These are phyloP conservation scores for Fusarium tupiense DNA, from an alignment of 2,329 filamentous ascomycete genomes.

Conservation along the genomic window DNA sequence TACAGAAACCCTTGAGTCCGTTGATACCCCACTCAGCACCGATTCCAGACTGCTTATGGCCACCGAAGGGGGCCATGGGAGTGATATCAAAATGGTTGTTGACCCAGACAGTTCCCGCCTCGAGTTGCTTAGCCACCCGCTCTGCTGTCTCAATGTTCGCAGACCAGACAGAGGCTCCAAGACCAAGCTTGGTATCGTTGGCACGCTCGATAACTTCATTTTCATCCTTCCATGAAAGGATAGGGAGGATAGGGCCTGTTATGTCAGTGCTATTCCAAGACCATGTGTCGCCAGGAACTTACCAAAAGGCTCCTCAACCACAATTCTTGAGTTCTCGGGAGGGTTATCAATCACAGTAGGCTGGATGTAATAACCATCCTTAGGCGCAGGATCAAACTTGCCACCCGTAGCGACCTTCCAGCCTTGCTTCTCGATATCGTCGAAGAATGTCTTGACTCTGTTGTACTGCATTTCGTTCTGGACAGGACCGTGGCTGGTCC, in stretches of 20 bases:
- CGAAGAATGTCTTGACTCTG: constrained; percentile 56
- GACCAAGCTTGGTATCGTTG: constrained; percentile 63
- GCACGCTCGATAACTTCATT: constrained; percentile 67
- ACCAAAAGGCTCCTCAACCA: constrained; percentile 64
- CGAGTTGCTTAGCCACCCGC: constrained; percentile 61
- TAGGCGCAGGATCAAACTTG: constrained; percentile 33
- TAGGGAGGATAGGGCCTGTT: constrained; percentile 65
- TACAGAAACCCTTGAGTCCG: constrained; percentile 50
- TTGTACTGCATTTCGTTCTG: constrained; percentile 74
- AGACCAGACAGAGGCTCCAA: constrained; percentile 67
- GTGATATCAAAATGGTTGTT: constrained; percentile 63
- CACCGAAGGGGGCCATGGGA: constrained; percentile 52
- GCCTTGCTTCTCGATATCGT: constrained; percentile 58
- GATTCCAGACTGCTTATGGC: constrained; percentile 57
- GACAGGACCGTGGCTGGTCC: constrained; percentile 63
- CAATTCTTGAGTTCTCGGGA: constrained; percentile 64
- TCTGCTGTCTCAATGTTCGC: constrained; percentile 60
- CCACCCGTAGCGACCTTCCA: constrained; percentile 55
- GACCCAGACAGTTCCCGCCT: constrained; percentile 69
- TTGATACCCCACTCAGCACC: constrained; percentile 54
- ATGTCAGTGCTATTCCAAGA: background rate
- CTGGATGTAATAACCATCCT: constrained; percentile 64
- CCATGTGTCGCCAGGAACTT: background rate
- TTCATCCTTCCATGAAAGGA: constrained; percentile 69
- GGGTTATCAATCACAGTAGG: constrained; percentile 70